A percentile compares a stretch with the other conserved stretches of the same genome.
These are phyloP conservation scores for Orbilia oligospora DNA, from an alignment of 2,329 filamentous ascomycete genomes.

Conservation along the genomic window DNA sequence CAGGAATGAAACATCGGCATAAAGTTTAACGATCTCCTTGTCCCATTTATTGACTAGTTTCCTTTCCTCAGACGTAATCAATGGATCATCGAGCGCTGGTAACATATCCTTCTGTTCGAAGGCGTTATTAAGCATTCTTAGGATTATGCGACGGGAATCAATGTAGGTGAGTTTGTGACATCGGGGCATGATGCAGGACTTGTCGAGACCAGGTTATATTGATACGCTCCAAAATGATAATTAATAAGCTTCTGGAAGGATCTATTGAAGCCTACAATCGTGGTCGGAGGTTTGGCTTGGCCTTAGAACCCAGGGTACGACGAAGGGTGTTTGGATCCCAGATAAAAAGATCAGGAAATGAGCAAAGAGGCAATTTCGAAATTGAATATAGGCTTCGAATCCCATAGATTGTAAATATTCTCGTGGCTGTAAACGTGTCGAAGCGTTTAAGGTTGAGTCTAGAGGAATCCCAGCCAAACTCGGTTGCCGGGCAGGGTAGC, in stretches of 20 bases:
- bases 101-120: slow-evolving; percentile 38
- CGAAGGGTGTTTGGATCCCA: not conserved
- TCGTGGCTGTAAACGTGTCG: not conserved
- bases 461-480: not conserved
- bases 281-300: not conserved
- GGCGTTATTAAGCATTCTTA: slow-evolving; percentile 38
- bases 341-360: not conserved
- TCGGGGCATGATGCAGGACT: slow-evolving; percentile 35
- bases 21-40: slow-evolving; percentile 29
- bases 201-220: not conserved
- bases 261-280: not conserved
- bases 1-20: slow-evolving; percentile 33
- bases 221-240: not conserved
- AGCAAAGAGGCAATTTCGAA: too few species aligned
- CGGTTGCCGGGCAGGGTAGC: not conserved
- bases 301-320: not conserved
- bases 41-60: slow-evolving; percentile 11
- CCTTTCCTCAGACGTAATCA: slow-evolving; percentile 29
- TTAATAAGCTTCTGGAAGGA: not conserved
- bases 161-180: slow-evolving; percentile 48
- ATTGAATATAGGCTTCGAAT: not conserved
- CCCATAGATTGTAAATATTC: not conserved
- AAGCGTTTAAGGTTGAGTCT: not conserved
- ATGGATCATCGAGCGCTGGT: slow-evolving; percentile 10
- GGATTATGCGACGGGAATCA: slow-evolving; percentile 42